Percentiles rank a stretch among this genome's conserved stretches.
phyloP scores from a whole-genome alignment of 176 grass and related monocot genomes.

The Aegilops longissima region DNA sequence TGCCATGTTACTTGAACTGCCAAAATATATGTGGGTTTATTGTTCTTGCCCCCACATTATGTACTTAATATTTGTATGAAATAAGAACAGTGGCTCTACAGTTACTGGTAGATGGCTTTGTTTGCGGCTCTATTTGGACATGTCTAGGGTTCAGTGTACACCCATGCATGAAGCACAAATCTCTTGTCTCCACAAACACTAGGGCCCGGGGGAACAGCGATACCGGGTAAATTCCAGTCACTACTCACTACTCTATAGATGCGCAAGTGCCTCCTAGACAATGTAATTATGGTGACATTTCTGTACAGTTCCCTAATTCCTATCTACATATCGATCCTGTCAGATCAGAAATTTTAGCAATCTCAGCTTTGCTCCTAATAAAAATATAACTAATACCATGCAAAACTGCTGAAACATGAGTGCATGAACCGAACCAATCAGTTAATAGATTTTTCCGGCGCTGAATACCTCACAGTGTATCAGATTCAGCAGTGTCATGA shows the following conservation, averaged over 20 bases:
- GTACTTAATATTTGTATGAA: constrained; percentile 31
- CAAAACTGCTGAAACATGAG: neutral
- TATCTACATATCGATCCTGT: neutral
- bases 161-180: constrained; percentile 25
- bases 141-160: constrained; percentile 45
- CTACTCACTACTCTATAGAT: neutral
- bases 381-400: neutral
- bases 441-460: constrained; percentile 12
- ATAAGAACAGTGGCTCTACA: constrained; percentile 15
- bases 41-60: constrained; percentile 25
- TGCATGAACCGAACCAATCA: neutral
- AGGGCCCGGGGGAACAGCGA: neutral
- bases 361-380: neutral
- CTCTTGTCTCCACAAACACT: constrained; percentile 31
- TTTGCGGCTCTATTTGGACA: constrained; percentile 17
- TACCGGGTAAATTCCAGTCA: constrained; percentile 3
- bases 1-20: constrained; percentile 54
- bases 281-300: neutral
- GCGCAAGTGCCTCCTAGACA: neutral
- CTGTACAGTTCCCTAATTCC: constrained; percentile 9
- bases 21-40: constrained; percentile 43
- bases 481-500: constrained; percentile 32
- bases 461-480: constrained; percentile 29
- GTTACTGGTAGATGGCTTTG: constrained; percentile 31
- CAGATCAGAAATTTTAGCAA: constrained; percentile 2